Evolutionary conservation across 805 yeast genomes (phyloP).

Genomic region (Sugiyamaella mastotermitis): DNA sequence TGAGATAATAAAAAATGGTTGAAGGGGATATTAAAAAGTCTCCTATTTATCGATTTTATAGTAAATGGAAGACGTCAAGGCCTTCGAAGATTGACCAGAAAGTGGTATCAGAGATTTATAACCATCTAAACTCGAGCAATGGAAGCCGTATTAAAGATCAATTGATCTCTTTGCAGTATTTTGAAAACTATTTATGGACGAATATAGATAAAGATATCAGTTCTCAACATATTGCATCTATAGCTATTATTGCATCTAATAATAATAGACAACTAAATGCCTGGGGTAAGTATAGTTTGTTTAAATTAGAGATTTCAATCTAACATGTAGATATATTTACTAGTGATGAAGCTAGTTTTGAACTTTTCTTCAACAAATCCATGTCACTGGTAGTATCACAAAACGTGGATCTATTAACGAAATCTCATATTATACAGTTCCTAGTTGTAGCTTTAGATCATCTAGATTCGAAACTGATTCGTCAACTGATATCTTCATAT

Average conservation of each 20-base stretch:
- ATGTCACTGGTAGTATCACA: conserved; percentile 19
- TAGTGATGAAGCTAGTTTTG: conserved; percentile 24
- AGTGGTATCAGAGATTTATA: no score
- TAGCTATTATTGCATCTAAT: conserved; percentile 21
- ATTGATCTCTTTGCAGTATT: conserved; percentile 9
- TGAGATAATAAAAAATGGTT: no score
- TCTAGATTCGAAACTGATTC: conserved; percentile 20
- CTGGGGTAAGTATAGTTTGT: conserved; percentile 13
- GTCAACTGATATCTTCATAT: conserved; percentile 26
- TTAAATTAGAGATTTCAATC: conserved; percentile 1
- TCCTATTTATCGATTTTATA: no score
- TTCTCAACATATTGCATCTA: conserved; percentile 35
- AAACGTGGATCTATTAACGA: conserved; percentile 7
- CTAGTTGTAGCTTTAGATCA: conserved; percentile 22
- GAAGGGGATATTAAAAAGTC: no score
- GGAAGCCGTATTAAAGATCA: no score
- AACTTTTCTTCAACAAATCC: conserved; percentile 28
- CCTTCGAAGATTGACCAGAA: no score
- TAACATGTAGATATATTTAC: conserved; percentile 8
- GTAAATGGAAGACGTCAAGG: no score
- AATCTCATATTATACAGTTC: conserved; percentile 22
- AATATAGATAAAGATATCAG: conserved; percentile 36
- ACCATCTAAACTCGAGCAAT: no score
- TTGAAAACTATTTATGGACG: conserved; percentile 36
- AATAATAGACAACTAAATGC: conserved; percentile 9